phyloP scores from a whole-genome alignment of 2,329 filamentous ascomycete genomes.

The Phyllosticta paracitricarpa region DNA sequence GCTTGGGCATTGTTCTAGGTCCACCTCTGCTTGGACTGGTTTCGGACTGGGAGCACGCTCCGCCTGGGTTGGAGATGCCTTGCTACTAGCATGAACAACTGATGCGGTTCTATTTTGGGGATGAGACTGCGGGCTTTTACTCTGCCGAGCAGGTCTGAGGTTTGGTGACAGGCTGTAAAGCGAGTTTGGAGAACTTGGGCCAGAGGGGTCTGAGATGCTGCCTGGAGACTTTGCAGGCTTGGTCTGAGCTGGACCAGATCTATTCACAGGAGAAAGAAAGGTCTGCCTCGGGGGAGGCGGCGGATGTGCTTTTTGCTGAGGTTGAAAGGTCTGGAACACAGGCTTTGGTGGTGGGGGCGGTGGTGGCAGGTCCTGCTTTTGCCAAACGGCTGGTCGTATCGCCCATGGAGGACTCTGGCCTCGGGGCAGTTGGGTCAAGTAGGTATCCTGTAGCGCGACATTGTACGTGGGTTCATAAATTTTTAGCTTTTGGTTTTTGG shows the following conservation, averaged over 20 bases:
- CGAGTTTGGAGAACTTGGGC: neutral
- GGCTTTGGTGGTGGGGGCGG: conserved; percentile 13
- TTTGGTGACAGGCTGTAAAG: neutral
- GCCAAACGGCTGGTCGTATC: conserved; percentile 39
- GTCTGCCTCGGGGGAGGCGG: neutral
- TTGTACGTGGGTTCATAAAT: conserved; percentile 34
- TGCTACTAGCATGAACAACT: neutral
- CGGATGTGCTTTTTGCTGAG: neutral
- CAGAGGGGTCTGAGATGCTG: neutral
- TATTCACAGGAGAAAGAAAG: neutral
- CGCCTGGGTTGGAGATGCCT: neutral
- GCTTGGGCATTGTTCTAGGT: neutral
- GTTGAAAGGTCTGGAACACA: conserved; percentile 11
- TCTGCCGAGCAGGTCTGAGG: neutral
- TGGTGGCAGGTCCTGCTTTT: conserved; percentile 23
- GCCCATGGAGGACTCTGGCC: conserved; percentile 26
- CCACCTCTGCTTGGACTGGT: neutral
- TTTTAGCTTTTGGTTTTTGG: conserved; percentile 29
- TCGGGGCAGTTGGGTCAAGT: conserved; percentile 35
- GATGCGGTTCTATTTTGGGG: neutral
- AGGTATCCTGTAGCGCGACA: conserved; percentile 31
- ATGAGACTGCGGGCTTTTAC: neutral
- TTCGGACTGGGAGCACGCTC: neutral
- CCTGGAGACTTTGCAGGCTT: neutral
- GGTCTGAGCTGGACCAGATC: neutral